phyloP scores from a whole-genome alignment of 2,329 filamentous ascomycete genomes.

The Neofusicoccum sp. region DNA sequence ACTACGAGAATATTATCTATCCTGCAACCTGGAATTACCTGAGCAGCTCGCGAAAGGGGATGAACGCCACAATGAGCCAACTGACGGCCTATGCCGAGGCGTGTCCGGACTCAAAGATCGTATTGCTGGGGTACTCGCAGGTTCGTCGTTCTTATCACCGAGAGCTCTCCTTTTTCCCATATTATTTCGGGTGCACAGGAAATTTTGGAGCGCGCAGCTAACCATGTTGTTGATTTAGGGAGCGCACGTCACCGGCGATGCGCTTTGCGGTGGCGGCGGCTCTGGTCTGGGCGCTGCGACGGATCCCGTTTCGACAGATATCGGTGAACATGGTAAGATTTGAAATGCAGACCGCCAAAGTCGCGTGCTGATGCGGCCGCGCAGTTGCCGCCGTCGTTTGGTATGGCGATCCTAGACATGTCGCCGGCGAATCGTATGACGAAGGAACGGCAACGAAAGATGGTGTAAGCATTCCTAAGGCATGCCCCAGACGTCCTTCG shows the following conservation, averaged over 20 bases:
- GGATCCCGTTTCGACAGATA: constrained; percentile 11
- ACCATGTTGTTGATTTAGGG: constrained; percentile 18
- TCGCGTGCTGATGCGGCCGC: constrained; percentile 8
- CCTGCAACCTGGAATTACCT: constrained; percentile 3
- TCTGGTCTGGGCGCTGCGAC: constrained; percentile 12
- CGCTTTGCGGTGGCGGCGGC: constrained; percentile 16
- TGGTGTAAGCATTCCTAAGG: constrained; percentile 9
- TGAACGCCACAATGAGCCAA: constrained; percentile 7
- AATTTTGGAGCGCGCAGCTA: constrained; percentile 14
- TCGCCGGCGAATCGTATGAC: constrained; percentile 8
- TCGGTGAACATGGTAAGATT: constrained; percentile 19
- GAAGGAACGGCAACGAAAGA: neutral
- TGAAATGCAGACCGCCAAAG: constrained; percentile 11
- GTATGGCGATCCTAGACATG: constrained; percentile 14
- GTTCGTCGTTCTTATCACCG: constrained; percentile 9
- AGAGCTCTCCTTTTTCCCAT: constrained; percentile 18
- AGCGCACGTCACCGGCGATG: constrained; percentile 20
- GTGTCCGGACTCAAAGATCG: constrained; percentile 12
- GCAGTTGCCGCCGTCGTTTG: constrained; percentile 13
- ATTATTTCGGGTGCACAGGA: constrained; percentile 14
- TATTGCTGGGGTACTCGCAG: constrained; percentile 17
- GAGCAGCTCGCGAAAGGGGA: constrained; percentile 1
- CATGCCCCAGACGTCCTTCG: constrained; percentile 1
- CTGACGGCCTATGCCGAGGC: constrained; percentile 12
- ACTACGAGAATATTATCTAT: constrained; percentile 18